Conservation (phyloP, 257 asterid genomes). For the Gardenia jasminoides region DNA sequence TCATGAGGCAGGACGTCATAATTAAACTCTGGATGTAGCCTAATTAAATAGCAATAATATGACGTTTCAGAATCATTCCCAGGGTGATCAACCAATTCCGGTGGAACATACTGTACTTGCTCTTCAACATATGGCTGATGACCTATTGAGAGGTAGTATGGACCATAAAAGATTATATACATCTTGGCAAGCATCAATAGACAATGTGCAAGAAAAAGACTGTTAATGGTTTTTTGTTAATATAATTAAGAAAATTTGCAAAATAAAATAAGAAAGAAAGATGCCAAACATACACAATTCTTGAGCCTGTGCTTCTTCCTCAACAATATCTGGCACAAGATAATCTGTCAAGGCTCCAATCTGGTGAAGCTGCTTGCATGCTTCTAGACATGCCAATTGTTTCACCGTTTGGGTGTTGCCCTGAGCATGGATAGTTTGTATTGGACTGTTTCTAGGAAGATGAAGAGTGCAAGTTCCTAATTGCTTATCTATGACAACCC, state of each 20-base stretch:
- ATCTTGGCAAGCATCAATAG: background rate
- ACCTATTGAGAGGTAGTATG: slow-evolving; percentile 29
- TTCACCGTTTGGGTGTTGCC: slow-evolving; percentile 43
- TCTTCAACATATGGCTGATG: slow-evolving; percentile 35
- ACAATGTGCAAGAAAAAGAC: background rate
- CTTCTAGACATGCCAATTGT: slow-evolving; percentile 81
- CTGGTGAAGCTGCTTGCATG: slow-evolving; percentile 78
- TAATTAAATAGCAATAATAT: slow-evolving; percentile 51
- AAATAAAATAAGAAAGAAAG: background rate
- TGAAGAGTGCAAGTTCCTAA: slow-evolving; percentile 42
- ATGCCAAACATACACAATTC: slow-evolving; percentile 36
- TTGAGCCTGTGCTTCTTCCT: slow-evolving; percentile 51
- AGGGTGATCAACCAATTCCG: slow-evolving; percentile 50
- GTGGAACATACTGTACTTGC: slow-evolving; percentile 44
- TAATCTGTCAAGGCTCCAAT: slow-evolving; percentile 58
- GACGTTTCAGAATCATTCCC: slow-evolving; percentile 16
- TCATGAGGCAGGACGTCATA: slow-evolving; percentile 42
- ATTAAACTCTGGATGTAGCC: slow-evolving; percentile 34
- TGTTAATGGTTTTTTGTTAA: background rate
- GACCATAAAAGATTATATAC: background rate
- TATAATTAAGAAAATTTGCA: background rate
- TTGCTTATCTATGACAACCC: slow-evolving; percentile 44
- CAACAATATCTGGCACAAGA: slow-evolving; percentile 71
- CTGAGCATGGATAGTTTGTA: slow-evolving; percentile 37
- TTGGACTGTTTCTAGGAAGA: slow-evolving; percentile 72